These are phyloP conservation scores for Trichoderma erinaceum DNA, from an alignment of 495 filamentous ascomycete species.

Conservation along the genomic window DNA sequence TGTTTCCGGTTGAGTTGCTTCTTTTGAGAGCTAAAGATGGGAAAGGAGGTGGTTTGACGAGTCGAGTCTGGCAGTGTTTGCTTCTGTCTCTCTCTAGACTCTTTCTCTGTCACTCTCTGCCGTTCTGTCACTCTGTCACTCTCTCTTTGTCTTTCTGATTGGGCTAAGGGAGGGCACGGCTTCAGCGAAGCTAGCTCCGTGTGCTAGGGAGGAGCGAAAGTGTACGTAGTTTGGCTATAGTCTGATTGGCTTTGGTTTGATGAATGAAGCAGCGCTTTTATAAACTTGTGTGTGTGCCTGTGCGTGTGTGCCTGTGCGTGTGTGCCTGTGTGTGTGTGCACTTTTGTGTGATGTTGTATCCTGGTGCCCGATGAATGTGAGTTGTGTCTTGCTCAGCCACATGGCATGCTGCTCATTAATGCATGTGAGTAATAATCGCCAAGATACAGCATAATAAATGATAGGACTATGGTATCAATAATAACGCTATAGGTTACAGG, in stretches of 20 bases:
- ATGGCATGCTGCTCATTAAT: too few relatives aligned
- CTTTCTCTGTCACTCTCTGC: not conserved
- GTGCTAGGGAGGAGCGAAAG: not conserved
- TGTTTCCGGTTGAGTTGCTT: not conserved
- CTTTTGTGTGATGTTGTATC: too few relatives aligned
- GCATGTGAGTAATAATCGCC: too few relatives aligned
- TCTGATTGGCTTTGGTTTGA: not conserved
- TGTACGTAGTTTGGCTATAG: constrained; percentile 9
- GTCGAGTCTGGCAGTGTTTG: not conserved
- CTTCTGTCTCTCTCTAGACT: not conserved
- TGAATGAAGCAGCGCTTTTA: constrained; percentile 13
- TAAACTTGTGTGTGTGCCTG: not conserved
- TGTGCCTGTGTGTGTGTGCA: too few relatives aligned
- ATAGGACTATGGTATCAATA: too few relatives aligned
- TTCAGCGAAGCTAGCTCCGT: not conserved
- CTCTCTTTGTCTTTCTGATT: not conserved
- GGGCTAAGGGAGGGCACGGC: not conserved
- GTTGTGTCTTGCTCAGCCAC: too few relatives aligned
- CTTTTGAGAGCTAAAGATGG: not conserved
- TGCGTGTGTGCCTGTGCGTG: not conserved
- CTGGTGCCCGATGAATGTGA: too few relatives aligned
- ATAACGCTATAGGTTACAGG: too few relatives aligned
- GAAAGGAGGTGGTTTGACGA: not conserved
- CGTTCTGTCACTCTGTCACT: not conserved
- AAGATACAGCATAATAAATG: too few relatives aligned